phyloP scores from a whole-genome alignment of 805 yeast species.

The Tanozyma kutaoensis region DNA sequence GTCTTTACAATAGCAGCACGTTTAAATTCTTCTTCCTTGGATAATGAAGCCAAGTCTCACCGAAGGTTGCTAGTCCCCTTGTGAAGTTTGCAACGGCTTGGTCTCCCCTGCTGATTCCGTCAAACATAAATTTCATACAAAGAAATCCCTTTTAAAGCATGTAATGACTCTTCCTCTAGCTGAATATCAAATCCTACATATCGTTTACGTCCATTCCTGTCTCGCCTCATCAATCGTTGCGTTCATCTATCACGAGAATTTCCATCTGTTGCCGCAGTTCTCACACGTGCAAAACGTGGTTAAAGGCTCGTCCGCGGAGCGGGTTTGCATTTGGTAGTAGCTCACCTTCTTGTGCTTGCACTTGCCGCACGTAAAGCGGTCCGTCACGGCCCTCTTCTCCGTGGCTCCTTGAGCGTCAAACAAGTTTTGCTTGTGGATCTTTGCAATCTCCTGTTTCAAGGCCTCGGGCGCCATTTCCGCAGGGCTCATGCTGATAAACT shows the following conservation, averaged over 20 bases:
- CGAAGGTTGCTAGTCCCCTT: no score
- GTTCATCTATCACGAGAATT: slow-evolving; percentile 77
- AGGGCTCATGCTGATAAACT: slow-evolving; percentile 73
- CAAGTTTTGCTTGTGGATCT: slow-evolving; percentile 75
- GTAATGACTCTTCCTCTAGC: no score
- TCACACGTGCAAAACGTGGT: slow-evolving; percentile 98
- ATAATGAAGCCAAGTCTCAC: no score
- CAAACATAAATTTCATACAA: no score
- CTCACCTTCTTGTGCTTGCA: slow-evolving; percentile 96
- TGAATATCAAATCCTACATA: no score
- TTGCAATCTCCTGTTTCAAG: slow-evolving; percentile 72
- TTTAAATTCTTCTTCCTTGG: no score
- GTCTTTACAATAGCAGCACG: no score
- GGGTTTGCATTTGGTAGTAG: slow-evolving; percentile 94
- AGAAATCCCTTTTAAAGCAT: no score
- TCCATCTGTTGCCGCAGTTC: slow-evolving; percentile 96
- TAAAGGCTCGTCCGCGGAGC: slow-evolving; percentile 97
- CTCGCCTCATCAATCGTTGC: no score
- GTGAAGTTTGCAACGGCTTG: no score
- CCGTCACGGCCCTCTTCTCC: slow-evolving; percentile 90
- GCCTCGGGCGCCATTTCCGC: slow-evolving; percentile 93
- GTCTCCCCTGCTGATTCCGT: no score
- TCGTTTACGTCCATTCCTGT: no score
- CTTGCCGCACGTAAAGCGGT: slow-evolving; percentile 93
- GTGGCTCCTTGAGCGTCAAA: slow-evolving; percentile 97